Conservation (phyloP, 2,329 filamentous ascomycete genomes). For the Phyllosticta capitalensis region DNA sequence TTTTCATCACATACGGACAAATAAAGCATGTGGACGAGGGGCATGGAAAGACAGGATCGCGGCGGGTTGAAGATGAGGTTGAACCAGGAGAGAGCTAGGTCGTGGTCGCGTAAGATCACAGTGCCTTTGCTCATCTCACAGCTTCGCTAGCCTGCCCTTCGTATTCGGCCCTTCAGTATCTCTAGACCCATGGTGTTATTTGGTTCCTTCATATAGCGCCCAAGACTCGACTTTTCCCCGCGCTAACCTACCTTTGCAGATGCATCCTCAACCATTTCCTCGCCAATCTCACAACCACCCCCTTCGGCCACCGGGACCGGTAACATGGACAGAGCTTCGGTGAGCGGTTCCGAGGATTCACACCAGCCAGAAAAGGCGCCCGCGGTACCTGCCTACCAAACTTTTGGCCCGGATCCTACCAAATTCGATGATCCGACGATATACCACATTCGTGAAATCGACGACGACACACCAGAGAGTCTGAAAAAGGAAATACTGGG, state of each 20-base stretch:
- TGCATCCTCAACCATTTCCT: conserved; percentile 30
- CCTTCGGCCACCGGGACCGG: conserved; percentile 40
- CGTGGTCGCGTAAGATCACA: not conserved
- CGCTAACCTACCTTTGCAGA: conserved; percentile 16
- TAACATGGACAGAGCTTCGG: conserved; percentile 56
- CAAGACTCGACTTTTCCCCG: not conserved
- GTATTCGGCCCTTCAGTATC: not conserved
- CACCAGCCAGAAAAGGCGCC: conserved; percentile 52
- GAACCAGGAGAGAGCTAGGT: not conserved
- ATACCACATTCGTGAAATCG: conserved; percentile 77
- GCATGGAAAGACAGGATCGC: not conserved
- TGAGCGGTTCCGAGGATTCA: conserved; percentile 44
- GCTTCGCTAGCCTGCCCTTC: not conserved
- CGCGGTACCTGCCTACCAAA: conserved; percentile 64
- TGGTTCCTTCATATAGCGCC: not conserved
- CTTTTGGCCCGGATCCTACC: conserved; percentile 85
- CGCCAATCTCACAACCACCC: conserved; percentile 34
- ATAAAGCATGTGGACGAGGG: not conserved
- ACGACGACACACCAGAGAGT: conserved; percentile 69
- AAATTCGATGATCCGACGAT: conserved; percentile 87
- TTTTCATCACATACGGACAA: not conserved
- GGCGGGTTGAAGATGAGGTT: no score
- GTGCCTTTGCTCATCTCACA: not conserved
- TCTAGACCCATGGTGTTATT: not conserved
- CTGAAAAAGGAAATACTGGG: conserved; percentile 82